These are phyloP conservation scores for Mucuna pruriens DNA, from an alignment of 306 rosid genomes.

Conservation along the genomic window DNA sequence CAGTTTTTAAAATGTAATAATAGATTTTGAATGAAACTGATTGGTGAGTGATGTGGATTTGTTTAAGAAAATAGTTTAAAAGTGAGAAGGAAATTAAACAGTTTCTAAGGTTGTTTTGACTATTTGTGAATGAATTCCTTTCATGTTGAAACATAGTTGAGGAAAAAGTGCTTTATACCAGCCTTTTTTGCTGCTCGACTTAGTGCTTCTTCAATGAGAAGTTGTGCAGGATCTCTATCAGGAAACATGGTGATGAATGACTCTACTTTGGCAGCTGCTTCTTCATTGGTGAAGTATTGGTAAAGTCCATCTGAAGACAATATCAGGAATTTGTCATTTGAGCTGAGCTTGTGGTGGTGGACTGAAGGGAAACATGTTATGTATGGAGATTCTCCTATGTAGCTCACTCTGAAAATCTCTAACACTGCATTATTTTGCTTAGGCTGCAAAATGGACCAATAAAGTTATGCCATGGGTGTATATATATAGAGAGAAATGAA, in stretches of 20 bases:
- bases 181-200: constrained; percentile 75
- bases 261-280: constrained; percentile 71
- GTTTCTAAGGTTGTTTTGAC: background rate
- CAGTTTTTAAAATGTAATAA: too few species aligned
- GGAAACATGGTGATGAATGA: constrained; percentile 74
- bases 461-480: constrained; percentile 1
- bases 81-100: too few species aligned
- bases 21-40: too few species aligned
- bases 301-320: constrained; percentile 90
- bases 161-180: constrained; percentile 41
- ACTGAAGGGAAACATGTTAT: constrained; percentile 72
- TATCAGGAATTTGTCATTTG: constrained; percentile 70
- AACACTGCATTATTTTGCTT: constrained; percentile 77
- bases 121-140: background rate
- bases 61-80: too few species aligned
- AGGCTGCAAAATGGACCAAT: constrained; percentile 61
- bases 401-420: constrained; percentile 74
- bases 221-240: constrained; percentile 85
- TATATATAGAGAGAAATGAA: background rate
- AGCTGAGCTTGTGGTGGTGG: constrained; percentile 61
- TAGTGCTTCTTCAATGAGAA: constrained; percentile 72
- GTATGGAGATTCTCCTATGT: constrained; percentile 75
- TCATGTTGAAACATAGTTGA: background rate
- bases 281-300: constrained; percentile 84
- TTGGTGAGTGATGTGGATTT: too few species aligned